Evolutionary conservation across 225 moss, liverwort and hornwort genomes (phyloP).

Genomic region (Thuidium tamariscinum): DNA sequence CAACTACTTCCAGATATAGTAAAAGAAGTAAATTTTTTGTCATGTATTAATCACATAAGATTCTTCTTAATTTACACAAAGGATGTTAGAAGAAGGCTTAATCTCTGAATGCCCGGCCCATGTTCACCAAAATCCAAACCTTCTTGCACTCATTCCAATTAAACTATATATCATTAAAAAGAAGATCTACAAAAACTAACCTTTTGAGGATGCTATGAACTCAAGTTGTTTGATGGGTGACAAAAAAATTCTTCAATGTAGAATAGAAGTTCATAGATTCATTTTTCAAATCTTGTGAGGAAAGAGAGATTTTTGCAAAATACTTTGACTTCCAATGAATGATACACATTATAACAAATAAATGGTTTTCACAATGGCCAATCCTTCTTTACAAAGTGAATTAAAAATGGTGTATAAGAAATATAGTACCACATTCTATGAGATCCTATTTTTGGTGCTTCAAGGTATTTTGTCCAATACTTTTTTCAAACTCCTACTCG

Average conservation of each 20-base stretch:
- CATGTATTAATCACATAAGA: not conserved
- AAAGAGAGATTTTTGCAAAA: not conserved
- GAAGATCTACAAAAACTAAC: too few species aligned
- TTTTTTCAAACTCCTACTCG: fast-evolving
- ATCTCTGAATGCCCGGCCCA: too few species aligned
- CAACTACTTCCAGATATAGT: fast-evolving
- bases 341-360: not conserved
- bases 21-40: not conserved
- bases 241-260: too few species aligned
- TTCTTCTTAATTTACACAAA: not conserved
- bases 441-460: fast-evolving
- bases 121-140: too few species aligned
- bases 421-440: fast-evolving
- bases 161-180: too few species aligned
- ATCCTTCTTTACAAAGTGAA: fast-evolving
- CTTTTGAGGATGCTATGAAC: not conserved
- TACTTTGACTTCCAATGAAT: not conserved
- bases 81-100: not conserved
- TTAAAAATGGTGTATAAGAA: fast-evolving
- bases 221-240: fast-evolving
- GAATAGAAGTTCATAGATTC: too few species aligned
- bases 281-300: too few species aligned
- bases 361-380: fast-evolving
- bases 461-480: fast-evolving
- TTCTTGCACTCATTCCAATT: too few species aligned